Conservation (phyloP, 2,329 filamentous ascomycete genomes). For the Ophiostoma sp. region DNA sequence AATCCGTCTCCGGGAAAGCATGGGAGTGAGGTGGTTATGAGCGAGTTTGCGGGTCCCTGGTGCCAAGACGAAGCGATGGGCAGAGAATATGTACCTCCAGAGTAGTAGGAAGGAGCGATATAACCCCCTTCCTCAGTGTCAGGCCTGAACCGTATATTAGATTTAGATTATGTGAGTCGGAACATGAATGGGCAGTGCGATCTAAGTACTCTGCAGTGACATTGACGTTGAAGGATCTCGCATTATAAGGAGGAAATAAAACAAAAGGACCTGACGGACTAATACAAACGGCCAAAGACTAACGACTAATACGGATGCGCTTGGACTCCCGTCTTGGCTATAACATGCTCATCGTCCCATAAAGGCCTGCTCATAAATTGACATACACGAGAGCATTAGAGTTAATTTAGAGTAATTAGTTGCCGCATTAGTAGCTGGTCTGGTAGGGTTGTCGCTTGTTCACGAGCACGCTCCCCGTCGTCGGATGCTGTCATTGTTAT, state of each 20-base stretch:
- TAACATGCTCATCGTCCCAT: background rate
- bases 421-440: background rate
- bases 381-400: constrained; percentile 4
- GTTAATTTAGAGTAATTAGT: background rate
- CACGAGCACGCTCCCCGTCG: background rate
- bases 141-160: no score
- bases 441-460: background rate
- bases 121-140: no score
- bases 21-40: constrained; percentile 3
- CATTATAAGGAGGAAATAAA: no score
- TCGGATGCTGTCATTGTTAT: background rate
- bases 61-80: background rate
- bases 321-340: background rate
- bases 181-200: no score
- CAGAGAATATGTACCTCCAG: background rate
- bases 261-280: background rate
- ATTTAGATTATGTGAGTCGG: no score
- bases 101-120: background rate
- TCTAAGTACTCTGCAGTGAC: no score
- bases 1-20: background rate
- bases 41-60: constrained; percentile 20
- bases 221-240: no score
- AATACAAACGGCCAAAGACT: background rate
- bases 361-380: background rate
- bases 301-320: background rate